Base-by-base conservation (phyloP, 805 yeast genomes). In the Starmerella kuoi region DNA sequence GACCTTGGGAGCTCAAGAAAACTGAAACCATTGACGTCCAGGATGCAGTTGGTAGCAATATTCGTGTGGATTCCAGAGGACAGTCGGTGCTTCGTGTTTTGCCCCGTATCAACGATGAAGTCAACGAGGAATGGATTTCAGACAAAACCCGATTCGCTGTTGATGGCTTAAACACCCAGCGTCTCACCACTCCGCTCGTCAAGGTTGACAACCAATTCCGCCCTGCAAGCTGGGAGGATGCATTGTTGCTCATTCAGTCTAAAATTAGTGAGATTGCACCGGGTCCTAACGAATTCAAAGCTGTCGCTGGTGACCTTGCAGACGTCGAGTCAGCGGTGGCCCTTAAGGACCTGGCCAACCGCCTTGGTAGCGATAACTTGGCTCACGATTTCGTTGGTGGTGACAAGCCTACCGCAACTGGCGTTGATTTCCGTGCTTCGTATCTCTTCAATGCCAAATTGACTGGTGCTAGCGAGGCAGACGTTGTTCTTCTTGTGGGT, bases 1-100 rank as follows among this genome's bases (percentile, higher is more conserved):
- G 94, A 60, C 94, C 94, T 24, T 83, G 94, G 94, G 94, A 83
- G 64, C 72, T 84, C 60, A 83, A 82, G 67, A 76, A 82, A 68
- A 82, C 93, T 37, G 94, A 83, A 63, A 71, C 88, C 40, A 72
- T 83, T 54, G 94, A 83, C 61, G 91, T 83, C 12, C 62, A 76
- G 66, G 94, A 83, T 62, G 94, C 77, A 19, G 60, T 83, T 28
- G 94, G 94, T 21, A 78, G 88, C 33, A 80, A 77, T 56, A 73
- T 83, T 51, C 72, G 94, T 60, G 85, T 83, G 41, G 94, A 83
- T 61, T 74, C 88, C 40, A 73, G 91, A 63, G 94, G 94, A 54
- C 72, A 77, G 55, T 87, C 81, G 61, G 91, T 83, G 36, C 76
- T 83, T 82, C 75, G 94, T 60, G 81, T 83, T 26, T 67, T 84